Evolutionary conservation across 2,329 filamentous ascomycete species (phyloP), one percentile per base, ranked within the genome.

Genomic region (Aspergillus fijiensis): DNA sequence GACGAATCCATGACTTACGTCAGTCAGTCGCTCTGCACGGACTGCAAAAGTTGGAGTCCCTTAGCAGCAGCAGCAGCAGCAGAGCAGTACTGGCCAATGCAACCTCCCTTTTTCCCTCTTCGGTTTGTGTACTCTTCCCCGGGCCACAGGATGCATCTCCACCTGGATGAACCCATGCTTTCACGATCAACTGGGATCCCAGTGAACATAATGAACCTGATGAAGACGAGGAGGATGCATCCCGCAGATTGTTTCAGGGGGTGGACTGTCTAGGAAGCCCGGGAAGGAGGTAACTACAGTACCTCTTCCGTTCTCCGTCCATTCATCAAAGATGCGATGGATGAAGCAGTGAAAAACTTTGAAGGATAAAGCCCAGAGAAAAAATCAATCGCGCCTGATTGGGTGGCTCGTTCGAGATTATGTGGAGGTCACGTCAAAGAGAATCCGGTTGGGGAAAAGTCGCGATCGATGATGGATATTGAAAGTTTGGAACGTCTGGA

Each of bases 401-500:
- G 57, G 48, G 42, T 50, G 14, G 27, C 19, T 51, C 31, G 29
- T 35, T 51, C 27, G 27, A 25, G 5, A 47, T n/a, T 6, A 25
- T 9, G 53, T 55, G 53, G 53, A 47, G 33, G 33, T 42, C 53
- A 55, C 33, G 53, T 55, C 53, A 49, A 55, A n/a, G 53, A 23
- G 42, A 47, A n/a, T 42, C 42, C 47, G 25, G 23, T 27, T 29
- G 16, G 9, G 16, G 27, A 31, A 25, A 50, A 29, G 27, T 25
- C 14, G 49, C 21, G 49, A 50, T 29, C 23, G 49, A 50, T 25
- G 14, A 2, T n/a, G 27, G 27, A 27, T 27, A 6, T 9, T 27
- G 27, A 27, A 27, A 27, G 7, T 27, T 35, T 35, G 33, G 39
- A 42, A 42, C 39, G 16, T 42, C 39, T 19, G 39, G 39, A 42